Evolutionary conservation across 208 protist species (phyloP), one percentile per base, ranked within the genome.

Genomic region (Kentomonas sorsogonicus): DNA sequence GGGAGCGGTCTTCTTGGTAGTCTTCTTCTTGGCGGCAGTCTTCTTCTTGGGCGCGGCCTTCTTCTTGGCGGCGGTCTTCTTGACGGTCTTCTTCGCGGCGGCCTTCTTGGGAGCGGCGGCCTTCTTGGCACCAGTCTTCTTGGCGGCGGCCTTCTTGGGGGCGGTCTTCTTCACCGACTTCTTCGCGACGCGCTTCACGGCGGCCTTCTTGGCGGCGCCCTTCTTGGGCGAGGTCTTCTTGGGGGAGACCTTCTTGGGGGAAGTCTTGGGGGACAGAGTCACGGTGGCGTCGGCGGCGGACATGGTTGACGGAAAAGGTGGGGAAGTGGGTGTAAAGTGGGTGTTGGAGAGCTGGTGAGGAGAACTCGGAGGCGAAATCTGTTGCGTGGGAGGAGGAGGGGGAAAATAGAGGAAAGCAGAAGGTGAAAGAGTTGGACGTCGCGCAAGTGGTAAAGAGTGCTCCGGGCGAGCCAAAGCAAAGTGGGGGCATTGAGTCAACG

Each of bases 171-270:
- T 22, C 27, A 9, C 62, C 15, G 50, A 36, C 47, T 69, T 71
- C 65, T 71, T 71, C 16, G 57, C 40, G 51, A 51, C 65, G 3
- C 39, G 41, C 55, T 62, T 64, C 36, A 53, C 53, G 20, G 33
- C 25, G 27, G 41, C 30, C 23, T 20, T 9, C 52, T 64, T 69
- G 11, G 52, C 41, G 34, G 63, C 39, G 44, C 66, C 53, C 51
- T 74, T 74, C 43, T 69, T 67, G 30, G 66, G 61, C 23, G 66
- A 55, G 15, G 66, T 43, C 60, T 69, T 67, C 47, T 67, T 68
- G 20, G 62, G 53, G 34, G 63, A 41, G 15, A 41, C 53, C 51
- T 74, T 56, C 46, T 63, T 63, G 30, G 66, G 61, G 36, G 66
- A 55, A n/a, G 66, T 43, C 60, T 69, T 67, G 26, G 60, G 41